Percentiles rank a stretch among this genome's conserved stretches.
Evolutionary conservation across 257 asterid genomes (phyloP).

Genomic region (Solanum piurae): DNA sequence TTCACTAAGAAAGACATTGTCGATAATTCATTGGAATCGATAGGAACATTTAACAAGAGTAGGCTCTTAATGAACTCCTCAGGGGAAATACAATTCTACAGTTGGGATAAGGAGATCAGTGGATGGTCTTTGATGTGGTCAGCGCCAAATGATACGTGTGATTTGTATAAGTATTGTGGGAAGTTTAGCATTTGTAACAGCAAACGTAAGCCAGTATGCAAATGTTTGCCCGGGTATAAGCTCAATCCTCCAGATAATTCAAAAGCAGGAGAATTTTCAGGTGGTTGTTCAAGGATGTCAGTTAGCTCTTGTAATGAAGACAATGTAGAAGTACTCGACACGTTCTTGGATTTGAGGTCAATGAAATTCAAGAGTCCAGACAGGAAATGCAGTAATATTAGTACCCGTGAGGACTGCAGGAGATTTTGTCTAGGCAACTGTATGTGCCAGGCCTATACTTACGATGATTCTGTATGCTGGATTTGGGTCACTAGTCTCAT

Average conservation of each 20-base stretch:
- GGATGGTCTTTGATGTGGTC: conserved; percentile 9
- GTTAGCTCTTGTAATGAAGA: not conserved
- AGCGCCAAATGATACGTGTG: conserved; percentile 10
- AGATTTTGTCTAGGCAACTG: conserved; percentile 9
- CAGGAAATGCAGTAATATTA: not conserved
- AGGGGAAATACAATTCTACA: conserved; percentile 20
- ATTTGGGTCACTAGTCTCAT: conserved; percentile 8
- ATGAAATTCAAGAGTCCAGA: not conserved
- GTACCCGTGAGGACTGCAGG: conserved; percentile 2
- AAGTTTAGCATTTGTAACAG: conserved; percentile 12
- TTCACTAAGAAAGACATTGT: not conserved
- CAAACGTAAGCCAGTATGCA: not conserved
- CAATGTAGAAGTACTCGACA: not conserved
- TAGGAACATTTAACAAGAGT: not conserved
- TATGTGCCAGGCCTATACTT: conserved; percentile 18
- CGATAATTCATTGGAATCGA: not conserved
- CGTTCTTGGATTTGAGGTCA: not conserved
- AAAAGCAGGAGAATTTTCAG: not conserved
- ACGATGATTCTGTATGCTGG: not conserved
- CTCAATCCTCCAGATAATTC: not conserved
- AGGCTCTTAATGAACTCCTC: conserved; percentile 22
- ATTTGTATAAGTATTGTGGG: conserved; percentile 16
- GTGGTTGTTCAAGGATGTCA: conserved; percentile 7
- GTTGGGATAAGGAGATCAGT: not conserved
- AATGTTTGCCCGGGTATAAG: conserved; percentile 22